These are phyloP conservation scores for Ceratobasidium theobromae DNA, from an alignment of 1,284 basidiomycete genomes.

Conservation along the genomic window DNA sequence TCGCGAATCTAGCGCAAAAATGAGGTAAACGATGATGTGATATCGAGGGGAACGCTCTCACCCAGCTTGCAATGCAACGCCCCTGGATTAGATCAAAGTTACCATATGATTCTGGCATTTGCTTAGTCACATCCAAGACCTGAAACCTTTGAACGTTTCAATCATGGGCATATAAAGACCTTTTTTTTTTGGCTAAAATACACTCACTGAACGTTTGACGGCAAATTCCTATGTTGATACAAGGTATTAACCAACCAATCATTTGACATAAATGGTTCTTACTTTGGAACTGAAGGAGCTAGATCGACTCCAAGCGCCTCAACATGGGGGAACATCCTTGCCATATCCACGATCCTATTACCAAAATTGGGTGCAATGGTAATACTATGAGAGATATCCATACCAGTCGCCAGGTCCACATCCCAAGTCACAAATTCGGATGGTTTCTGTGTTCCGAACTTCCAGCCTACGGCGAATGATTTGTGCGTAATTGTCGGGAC, in stretches of 20 bases:
- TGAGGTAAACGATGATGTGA: not conserved
- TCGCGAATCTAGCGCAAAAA: not conserved
- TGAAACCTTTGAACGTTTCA: conserved; percentile 17
- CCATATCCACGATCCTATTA: conserved; percentile 32
- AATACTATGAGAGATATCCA: not conserved
- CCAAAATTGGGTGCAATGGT: not conserved
- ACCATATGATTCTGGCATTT: conserved; percentile 21
- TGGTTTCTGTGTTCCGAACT: not conserved
- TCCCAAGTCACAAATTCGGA: conserved; percentile 26
- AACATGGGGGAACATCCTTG: conserved; percentile 27
- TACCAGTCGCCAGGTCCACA: conserved; percentile 12
- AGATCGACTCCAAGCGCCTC: conserved; percentile 33
- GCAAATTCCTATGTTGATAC: not conserved
- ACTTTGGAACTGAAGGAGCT: conserved; percentile 27
- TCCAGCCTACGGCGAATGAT: conserved; percentile 6
- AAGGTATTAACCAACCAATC: not conserved
- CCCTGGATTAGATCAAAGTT: conserved; percentile 31
- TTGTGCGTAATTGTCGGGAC: conserved; percentile 9
- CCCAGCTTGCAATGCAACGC: conserved; percentile 24
- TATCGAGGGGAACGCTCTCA: not conserved
- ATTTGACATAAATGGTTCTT: not conserved
- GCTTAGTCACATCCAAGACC: conserved; percentile 26
- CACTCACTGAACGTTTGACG: conserved; percentile 7
- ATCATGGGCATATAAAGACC: not conserved
- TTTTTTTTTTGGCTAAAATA: not conserved